Conservation (phyloP, 2,329 filamentous ascomycete species). For the Cercospora citrullina region DNA sequence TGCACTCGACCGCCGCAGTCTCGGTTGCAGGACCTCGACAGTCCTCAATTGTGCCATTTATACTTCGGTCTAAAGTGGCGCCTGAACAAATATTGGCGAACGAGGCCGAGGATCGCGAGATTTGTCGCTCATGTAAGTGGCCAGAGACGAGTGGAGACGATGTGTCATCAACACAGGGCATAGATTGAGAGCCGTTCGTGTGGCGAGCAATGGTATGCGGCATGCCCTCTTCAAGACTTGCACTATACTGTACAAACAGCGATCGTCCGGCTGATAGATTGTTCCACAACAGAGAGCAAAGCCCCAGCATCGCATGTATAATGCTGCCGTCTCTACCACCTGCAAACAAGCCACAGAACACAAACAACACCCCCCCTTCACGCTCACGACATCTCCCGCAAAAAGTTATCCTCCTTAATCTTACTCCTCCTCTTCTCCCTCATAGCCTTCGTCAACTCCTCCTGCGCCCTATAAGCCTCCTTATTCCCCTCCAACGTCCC, state of each 20-base stretch:
- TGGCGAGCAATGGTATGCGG: background rate
- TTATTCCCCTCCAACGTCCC: conserved; percentile 51
- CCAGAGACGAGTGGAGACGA: no score
- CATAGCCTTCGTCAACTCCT: conserved; percentile 69
- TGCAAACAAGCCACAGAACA: background rate
- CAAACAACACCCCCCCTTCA: no score
- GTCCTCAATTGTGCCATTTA: no score
- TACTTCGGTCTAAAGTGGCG: no score
- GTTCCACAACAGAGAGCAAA: background rate
- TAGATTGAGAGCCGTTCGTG: background rate
- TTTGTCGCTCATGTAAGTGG: no score
- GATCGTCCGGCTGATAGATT: background rate
- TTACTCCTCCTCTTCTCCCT: conserved; percentile 69
- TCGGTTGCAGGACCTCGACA: no score
- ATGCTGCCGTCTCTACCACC: background rate
- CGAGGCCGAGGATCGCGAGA: no score
- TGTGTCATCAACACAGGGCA: no score
- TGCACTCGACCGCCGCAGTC: no score
- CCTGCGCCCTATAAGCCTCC: conserved; percentile 54
- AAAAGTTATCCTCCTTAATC: conserved; percentile 85
- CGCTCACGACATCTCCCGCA: conserved; percentile 68
- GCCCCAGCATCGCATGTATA: background rate
- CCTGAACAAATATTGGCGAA: no score
- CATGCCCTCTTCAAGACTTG: background rate
- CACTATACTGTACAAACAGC: background rate